Evolutionary conservation across 2,329 filamentous ascomycete species (phyloP).

Genomic region (Leptographium lundbergii): DNA sequence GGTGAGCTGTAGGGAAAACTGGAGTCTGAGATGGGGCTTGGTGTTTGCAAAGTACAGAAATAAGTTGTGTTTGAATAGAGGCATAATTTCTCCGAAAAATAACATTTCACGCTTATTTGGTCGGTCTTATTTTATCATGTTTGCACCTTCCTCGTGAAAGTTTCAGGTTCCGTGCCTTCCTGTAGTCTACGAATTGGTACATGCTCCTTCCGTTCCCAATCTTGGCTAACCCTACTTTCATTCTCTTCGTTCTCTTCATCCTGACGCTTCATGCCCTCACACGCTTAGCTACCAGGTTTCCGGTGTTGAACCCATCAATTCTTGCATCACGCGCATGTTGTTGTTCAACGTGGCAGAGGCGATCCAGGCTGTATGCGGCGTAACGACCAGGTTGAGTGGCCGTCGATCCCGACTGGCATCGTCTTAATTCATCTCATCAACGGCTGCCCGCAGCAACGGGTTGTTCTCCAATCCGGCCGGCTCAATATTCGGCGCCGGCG

Average conservation of each 20-base stretch:
- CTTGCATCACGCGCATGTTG: slow-evolving; percentile 6
- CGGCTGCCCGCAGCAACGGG: slow-evolving; percentile 4
- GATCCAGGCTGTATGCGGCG: slow-evolving; percentile 11
- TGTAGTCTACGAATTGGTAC: not conserved
- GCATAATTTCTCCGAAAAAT: not conserved
- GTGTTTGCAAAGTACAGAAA: not conserved
- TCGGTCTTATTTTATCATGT: not conserved
- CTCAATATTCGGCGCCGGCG: slow-evolving; percentile 23
- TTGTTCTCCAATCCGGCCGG: slow-evolving; percentile 14
- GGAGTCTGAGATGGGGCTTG: too few species aligned
- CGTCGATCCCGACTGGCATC: not conserved
- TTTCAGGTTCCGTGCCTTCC: not conserved
- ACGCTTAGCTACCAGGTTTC: not conserved
- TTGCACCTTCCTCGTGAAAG: not conserved
- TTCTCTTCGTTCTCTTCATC: not conserved
- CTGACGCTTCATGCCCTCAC: not conserved
- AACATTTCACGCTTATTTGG: not conserved
- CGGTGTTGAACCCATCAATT: slow-evolving; percentile 7
- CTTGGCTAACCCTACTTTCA: not conserved
- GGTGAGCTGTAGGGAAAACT: slow-evolving; percentile 4
- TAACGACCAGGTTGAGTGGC: slow-evolving; percentile 9
- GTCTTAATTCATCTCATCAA: not conserved
- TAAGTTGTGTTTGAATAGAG: not conserved
- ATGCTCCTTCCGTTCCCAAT: not conserved
- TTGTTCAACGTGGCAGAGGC: slow-evolving; percentile 9